Percentiles rank a stretch among this genome's conserved stretches.
Conservation (phyloP, 2,329 filamentous ascomycete genomes). For the Aspergillus puulaauensis region DNA sequence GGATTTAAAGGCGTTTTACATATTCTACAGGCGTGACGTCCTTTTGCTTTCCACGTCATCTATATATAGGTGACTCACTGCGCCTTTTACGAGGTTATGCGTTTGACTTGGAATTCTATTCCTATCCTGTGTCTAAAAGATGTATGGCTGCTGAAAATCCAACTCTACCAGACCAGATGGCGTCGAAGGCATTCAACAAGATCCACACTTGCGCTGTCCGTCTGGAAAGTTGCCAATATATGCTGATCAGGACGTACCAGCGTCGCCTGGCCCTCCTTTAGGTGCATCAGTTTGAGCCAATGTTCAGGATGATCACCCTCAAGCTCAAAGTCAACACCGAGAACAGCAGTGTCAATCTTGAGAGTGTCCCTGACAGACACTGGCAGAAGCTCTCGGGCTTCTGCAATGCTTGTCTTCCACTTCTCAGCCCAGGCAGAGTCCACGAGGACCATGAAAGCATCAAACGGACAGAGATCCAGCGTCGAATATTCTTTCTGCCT, state of each 20-base stretch:
- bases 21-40: too few species aligned
- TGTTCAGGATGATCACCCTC: neutral
- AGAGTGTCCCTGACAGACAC: neutral
- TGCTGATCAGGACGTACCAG: constrained; percentile 44
- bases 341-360: neutral
- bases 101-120: too few species aligned
- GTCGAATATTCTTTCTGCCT: constrained; percentile 31
- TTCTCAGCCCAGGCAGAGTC: constrained; percentile 1
- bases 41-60: too few species aligned
- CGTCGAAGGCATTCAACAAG: neutral
- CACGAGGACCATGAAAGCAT: constrained; percentile 33
- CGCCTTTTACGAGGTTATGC: too few species aligned
- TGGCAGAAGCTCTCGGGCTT: neutral
- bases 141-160: fast-evolving
- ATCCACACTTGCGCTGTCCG: neutral
- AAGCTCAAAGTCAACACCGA: constrained; percentile 26
- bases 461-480: constrained; percentile 36
- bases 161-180: neutral
- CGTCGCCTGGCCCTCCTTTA: constrained; percentile 26
- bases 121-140: too few species aligned
- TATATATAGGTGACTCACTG: too few species aligned
- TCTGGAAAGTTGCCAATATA: constrained; percentile 24
- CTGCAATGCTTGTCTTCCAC: neutral
- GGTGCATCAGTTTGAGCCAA: constrained; percentile 21
- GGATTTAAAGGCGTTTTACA: neutral